These are phyloP conservation scores for Neurospora sp. DNA, from an alignment of 495 filamentous ascomycete species.

Conservation along the genomic window DNA sequence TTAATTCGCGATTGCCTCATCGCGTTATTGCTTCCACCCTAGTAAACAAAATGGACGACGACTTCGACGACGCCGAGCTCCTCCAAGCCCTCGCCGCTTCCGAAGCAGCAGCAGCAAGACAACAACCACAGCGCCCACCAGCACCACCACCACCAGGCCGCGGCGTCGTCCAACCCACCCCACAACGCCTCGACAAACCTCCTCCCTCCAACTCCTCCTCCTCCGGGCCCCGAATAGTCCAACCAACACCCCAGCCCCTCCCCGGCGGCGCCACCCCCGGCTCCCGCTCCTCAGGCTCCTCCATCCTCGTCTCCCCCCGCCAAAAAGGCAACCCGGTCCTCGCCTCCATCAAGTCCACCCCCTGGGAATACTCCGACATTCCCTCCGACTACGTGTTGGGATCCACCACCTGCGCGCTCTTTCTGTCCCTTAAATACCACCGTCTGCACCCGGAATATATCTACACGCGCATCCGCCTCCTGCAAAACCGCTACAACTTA, in stretches of 20 bases:
- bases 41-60: conserved; percentile 38
- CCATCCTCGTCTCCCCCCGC: conserved; percentile 69
- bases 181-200: conserved; percentile 34
- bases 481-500: conserved; percentile 58
- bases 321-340: conserved; percentile 96
- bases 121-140: conserved; percentile 21
- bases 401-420: conserved; percentile 78
- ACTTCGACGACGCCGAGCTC: conserved; percentile 52
- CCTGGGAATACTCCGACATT: conserved; percentile 96
- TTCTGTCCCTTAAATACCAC: conserved; percentile 90
- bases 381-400: conserved; percentile 88
- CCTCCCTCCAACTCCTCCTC: conserved; percentile 18
- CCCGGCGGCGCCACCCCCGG: conserved; percentile 17
- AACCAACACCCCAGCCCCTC: conserved; percentile 79
- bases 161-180: conserved; percentile 28
- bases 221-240: conserved; percentile 51
- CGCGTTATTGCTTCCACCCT: background rate
- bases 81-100: conserved; percentile 40
- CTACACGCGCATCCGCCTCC: conserved; percentile 74
- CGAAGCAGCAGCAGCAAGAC: conserved; percentile 3
- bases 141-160: conserved; percentile 18
- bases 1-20: background rate
- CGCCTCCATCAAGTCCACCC: conserved; percentile 65
- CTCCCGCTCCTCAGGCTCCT: conserved; percentile 53
- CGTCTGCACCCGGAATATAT: conserved; percentile 96